A percentile compares a stretch with the other conserved stretches of the same genome.
These are phyloP conservation scores for Polymyxa betae DNA, from an alignment of 208 protist genomes.

Conservation along the genomic window DNA sequence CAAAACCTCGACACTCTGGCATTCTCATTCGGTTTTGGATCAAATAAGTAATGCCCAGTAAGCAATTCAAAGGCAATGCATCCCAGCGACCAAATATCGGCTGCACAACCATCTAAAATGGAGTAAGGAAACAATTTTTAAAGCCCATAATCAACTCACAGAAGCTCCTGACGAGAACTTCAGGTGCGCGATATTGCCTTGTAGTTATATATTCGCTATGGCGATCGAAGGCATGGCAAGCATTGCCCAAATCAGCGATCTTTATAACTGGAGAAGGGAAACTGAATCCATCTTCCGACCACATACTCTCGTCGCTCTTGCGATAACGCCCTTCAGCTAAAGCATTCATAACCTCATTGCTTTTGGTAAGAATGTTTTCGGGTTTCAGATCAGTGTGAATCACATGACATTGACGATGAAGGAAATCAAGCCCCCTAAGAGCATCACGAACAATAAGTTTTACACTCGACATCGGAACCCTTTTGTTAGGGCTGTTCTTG, in stretches of 20 bases:
- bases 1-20: neutral
- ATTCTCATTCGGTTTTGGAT: slow-evolving; percentile 77
- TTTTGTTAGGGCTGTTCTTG: slow-evolving; percentile 76
- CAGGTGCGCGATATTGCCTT: slow-evolving; percentile 82
- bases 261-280: slow-evolving; percentile 70
- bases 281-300: neutral
- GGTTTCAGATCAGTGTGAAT: slow-evolving; percentile 74
- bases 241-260: slow-evolving; percentile 97
- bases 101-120: slow-evolving; percentile 66
- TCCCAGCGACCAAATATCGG: slow-evolving; percentile 83
- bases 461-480: slow-evolving; percentile 34
- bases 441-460: slow-evolving; percentile 61
- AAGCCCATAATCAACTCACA: slow-evolving; percentile 58
- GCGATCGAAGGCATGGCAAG: slow-evolving; percentile 93
- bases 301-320: neutral
- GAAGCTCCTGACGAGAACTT: slow-evolving; percentile 75
- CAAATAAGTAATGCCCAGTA: slow-evolving; percentile 82
- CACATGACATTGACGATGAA: slow-evolving; percentile 63
- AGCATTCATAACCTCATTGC: neutral
- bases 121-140: neutral
- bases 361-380: slow-evolving; percentile 67
- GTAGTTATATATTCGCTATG: slow-evolving; percentile 91
- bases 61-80: slow-evolving; percentile 82
- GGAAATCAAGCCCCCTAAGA: slow-evolving; percentile 64
- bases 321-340: neutral